These are phyloP conservation scores for Solanum virginianum DNA, from an alignment of 257 asterid genomes.

Conservation along the genomic window DNA sequence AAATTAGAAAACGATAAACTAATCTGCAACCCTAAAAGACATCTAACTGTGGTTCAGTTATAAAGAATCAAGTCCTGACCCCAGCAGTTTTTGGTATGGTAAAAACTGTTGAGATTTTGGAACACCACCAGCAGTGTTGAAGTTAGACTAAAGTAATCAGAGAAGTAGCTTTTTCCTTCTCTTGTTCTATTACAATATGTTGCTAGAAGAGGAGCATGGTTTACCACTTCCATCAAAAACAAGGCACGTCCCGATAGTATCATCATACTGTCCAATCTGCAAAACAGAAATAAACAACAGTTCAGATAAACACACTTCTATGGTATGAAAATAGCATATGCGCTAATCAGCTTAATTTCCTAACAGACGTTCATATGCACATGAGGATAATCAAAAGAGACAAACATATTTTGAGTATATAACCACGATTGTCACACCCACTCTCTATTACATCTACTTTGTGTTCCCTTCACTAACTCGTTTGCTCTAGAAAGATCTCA, in stretches of 20 bases:
- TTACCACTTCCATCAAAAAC: slow-evolving; percentile 68
- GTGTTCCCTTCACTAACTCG: not conserved
- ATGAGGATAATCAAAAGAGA: not conserved
- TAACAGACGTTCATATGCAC: not conserved
- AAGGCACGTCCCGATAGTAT: slow-evolving; percentile 82
- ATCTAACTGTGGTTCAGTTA: not conserved
- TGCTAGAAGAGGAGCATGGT: slow-evolving; percentile 3
- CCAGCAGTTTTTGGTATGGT: not conserved
- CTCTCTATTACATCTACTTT: not conserved
- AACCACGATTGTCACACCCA: not conserved
- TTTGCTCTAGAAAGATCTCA: not conserved
- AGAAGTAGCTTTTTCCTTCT: not conserved
- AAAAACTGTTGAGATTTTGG: not conserved
- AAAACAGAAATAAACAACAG: not conserved
- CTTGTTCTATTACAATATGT: not conserved
- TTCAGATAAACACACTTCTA: not conserved
- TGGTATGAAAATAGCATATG: not conserved
- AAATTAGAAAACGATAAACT: not conserved
- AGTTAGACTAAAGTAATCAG: not conserved
- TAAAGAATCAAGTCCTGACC: not conserved
- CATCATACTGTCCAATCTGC: slow-evolving; percentile 81
- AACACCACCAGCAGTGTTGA: not conserved
- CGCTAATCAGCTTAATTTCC: not conserved
- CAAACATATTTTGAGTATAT: not conserved
- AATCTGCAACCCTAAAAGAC: not conserved